Conservation (phyloP, 768 basidiomycete species). For the Exsudoporus frostii region DNA sequence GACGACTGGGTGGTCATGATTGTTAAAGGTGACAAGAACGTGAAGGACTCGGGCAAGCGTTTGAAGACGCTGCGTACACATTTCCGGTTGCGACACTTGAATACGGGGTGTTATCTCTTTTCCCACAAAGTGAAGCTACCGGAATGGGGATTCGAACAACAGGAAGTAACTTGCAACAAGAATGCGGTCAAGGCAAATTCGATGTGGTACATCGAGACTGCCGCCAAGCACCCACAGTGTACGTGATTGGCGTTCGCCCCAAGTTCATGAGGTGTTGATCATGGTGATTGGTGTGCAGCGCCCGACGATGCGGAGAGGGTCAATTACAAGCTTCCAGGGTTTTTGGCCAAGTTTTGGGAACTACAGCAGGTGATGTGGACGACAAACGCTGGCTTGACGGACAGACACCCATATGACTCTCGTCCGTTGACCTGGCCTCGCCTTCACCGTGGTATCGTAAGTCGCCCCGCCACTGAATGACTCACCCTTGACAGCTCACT, state of each 20-base stretch:
- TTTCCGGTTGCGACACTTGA: slow-evolving; percentile 78
- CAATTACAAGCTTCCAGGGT: slow-evolving; percentile 88
- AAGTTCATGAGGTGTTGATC: background rate
- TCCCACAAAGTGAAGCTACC: slow-evolving; percentile 98
- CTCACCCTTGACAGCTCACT: slow-evolving; percentile 1
- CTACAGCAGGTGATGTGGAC: slow-evolving; percentile 95
- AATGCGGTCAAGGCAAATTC: slow-evolving; percentile 89
- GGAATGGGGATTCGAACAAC: slow-evolving; percentile 97
- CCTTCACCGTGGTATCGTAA: slow-evolving; percentile 87
- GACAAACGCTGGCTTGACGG: slow-evolving; percentile 93
- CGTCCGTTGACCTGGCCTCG: slow-evolving; percentile 92
- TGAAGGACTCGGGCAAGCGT: slow-evolving; percentile 64
- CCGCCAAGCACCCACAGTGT: slow-evolving; percentile 63
- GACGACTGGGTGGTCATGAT: slow-evolving; percentile 94
- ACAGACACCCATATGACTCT: slow-evolving; percentile 93
- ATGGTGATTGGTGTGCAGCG: slow-evolving; percentile 43
- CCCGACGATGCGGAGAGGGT: slow-evolving; percentile 69
- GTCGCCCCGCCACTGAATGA: slow-evolving; percentile 27
- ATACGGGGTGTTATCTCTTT: slow-evolving; percentile 95
- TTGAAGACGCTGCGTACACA: slow-evolving; percentile 76
- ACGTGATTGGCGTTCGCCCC: slow-evolving; percentile 31
- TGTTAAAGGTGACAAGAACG: slow-evolving; percentile 59
- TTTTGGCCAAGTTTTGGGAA: slow-evolving; percentile 88
- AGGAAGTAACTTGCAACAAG: slow-evolving; percentile 99
- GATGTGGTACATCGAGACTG: slow-evolving; percentile 92